phyloP scores from a whole-genome alignment of 345 rosid genomes.

The Gossypium anomalum region DNA sequence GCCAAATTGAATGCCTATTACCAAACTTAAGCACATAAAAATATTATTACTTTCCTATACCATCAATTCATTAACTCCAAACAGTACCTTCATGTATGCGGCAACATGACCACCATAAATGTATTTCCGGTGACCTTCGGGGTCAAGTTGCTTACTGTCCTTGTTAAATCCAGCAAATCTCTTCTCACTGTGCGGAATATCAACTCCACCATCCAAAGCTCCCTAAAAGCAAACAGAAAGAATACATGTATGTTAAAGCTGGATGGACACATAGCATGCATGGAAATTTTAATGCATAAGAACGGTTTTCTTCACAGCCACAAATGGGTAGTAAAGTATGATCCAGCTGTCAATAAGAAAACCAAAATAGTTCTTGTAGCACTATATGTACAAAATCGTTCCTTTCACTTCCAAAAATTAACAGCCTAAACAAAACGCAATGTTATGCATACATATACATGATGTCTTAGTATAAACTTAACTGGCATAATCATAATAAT shows the following conservation, averaged over 20 bases:
- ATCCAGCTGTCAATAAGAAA: neutral
- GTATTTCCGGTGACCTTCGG: constrained; percentile 62
- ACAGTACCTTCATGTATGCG: too few species aligned
- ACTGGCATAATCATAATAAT: too few species aligned
- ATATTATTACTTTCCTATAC: too few species aligned
- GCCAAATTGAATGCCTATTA: neutral
- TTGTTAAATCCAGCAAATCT: constrained; percentile 67
- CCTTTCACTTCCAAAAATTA: too few species aligned
- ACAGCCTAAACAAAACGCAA: too few species aligned
- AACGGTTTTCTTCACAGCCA: neutral
- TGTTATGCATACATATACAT: too few species aligned
- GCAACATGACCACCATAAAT: constrained; percentile 25
- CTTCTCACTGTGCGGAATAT: constrained; percentile 73
- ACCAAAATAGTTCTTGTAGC: neutral
- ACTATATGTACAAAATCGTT: too few species aligned
- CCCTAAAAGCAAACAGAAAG: constrained; percentile 32
- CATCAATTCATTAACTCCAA: too few species aligned
- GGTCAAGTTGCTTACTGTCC: constrained; percentile 57
- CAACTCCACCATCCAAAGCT: constrained; percentile 72
- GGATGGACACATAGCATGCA: too few species aligned
- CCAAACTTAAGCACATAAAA: neutral
- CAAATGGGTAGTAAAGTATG: neutral
- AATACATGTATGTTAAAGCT: too few species aligned
- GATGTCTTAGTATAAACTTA: too few species aligned
- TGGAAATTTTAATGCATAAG: too few species aligned